These are phyloP conservation scores for Claviceps digitariae DNA, from an alignment of 2,329 filamentous ascomycete species.

Conservation along the genomic window DNA sequence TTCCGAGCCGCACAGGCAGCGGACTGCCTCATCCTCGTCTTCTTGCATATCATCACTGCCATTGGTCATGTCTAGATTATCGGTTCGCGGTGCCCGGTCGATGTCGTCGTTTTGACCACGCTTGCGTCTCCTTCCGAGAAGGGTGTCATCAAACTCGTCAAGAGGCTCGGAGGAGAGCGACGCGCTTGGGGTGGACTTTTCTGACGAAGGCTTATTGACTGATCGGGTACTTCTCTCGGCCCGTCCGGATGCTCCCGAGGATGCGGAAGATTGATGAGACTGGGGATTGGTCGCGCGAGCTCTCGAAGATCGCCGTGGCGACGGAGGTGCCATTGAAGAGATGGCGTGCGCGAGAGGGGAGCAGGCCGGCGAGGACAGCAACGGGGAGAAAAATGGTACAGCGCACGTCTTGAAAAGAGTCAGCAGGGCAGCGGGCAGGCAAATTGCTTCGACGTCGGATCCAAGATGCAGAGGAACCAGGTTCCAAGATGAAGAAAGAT, in stretches of 20 bases:
- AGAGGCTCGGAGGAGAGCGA: conserved; percentile 58
- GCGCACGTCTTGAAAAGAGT: neutral
- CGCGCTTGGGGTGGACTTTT: conserved; percentile 63
- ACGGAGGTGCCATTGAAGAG: conserved; percentile 46
- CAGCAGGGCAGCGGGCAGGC: no score
- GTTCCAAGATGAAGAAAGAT: neutral
- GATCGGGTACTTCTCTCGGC: conserved; percentile 61
- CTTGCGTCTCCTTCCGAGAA: conserved; percentile 66
- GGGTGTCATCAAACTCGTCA: conserved; percentile 55
- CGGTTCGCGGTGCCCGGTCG: conserved; percentile 29
- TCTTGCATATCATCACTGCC: conserved; percentile 56
- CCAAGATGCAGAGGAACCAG: no score
- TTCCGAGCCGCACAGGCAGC: conserved; percentile 87
- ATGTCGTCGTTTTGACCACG: conserved; percentile 54
- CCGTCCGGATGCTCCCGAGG: conserved; percentile 64
- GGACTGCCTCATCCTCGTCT: conserved; percentile 85
- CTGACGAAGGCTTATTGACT: conserved; percentile 56
- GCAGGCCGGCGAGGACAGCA: conserved; percentile 16
- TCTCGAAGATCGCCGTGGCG: conserved; percentile 82
- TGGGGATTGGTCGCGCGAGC: conserved; percentile 67
- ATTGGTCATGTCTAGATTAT: conserved; percentile 39
- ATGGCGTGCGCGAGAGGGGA: conserved; percentile 10
- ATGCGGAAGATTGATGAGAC: conserved; percentile 67
- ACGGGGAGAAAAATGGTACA: neutral
- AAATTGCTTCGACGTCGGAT: no score